phyloP scores from a whole-genome alignment of 441 rosid genomes.

The Populus hybrid region DNA sequence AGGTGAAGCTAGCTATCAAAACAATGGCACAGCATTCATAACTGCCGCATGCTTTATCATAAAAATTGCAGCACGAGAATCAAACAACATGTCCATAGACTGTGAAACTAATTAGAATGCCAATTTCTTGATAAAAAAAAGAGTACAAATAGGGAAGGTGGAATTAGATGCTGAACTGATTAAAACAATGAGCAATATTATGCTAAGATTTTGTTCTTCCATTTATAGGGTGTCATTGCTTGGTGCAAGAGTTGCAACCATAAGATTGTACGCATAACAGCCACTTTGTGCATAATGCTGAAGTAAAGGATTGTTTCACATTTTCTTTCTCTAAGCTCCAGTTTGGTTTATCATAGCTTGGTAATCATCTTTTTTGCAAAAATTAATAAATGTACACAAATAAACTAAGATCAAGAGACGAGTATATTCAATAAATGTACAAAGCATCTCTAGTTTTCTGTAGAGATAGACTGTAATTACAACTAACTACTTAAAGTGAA shows the following conservation, averaged over 20 bases:
- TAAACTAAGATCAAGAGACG: neutral
- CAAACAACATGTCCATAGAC: neutral
- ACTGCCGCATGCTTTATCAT: neutral
- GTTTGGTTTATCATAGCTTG: neutral
- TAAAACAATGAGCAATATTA: neutral
- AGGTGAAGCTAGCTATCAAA: neutral
- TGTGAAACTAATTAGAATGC: neutral
- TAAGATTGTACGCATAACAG: neutral
- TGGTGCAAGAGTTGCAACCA: neutral
- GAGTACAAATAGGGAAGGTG: neutral
- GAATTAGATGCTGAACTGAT: neutral
- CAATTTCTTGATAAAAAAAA: neutral
- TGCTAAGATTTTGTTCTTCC: neutral
- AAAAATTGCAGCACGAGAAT: neutral
- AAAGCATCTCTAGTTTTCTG: neutral
- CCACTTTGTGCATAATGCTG: neutral
- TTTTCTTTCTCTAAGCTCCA: neutral
- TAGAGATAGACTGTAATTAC: neutral
- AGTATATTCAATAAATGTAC: neutral
- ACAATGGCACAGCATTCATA: neutral
- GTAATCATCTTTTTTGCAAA: neutral
- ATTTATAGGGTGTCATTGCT: neutral
- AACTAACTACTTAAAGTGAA: neutral
- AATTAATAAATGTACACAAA: too few relatives aligned
- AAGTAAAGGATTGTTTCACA: neutral